These are phyloP conservation scores for Eurotiales sp. DNA, from an alignment of 2,329 filamentous ascomycete species.

Conservation along the genomic window DNA sequence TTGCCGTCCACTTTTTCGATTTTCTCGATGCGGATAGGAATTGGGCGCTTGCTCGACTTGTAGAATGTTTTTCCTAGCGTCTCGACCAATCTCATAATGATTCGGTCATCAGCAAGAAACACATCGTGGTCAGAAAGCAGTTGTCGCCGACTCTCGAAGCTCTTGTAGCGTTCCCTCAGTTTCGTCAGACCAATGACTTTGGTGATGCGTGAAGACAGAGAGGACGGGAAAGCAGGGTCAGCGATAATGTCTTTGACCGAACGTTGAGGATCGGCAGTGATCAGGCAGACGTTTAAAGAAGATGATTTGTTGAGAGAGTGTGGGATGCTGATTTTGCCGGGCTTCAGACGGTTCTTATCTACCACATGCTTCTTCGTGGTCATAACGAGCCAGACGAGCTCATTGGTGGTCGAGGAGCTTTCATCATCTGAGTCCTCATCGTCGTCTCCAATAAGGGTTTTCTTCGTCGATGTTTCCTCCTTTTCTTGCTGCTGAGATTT, in stretches of 20 bases:
- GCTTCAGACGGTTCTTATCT: conserved; percentile 76
- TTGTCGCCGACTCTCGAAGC: conserved; percentile 82
- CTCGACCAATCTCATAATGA: conserved; percentile 67
- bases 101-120: conserved; percentile 88
- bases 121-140: conserved; percentile 83
- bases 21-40: conserved; percentile 72
- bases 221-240: conserved; percentile 65
- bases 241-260: conserved; percentile 85
- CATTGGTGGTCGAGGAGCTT: conserved; percentile 42
- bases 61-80: conserved; percentile 91
- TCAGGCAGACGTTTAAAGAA: conserved; percentile 73
- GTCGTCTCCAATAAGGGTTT: conserved; percentile 50
- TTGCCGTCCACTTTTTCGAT: conserved; percentile 59
- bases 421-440: conserved; percentile 46
- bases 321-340: conserved; percentile 74
- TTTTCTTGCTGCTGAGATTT: conserved; percentile 48
- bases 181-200: conserved; percentile 79
- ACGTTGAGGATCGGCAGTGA: conserved; percentile 77
- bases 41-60: conserved; percentile 79
- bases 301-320: conserved; percentile 68
- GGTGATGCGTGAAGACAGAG: conserved; percentile 64
- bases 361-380: conserved; percentile 64
- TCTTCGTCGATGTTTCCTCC: conserved; percentile 48
- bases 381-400: conserved; percentile 58
- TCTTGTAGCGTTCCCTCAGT: conserved; percentile 82